These are phyloP conservation scores for Blyttiomyces sp. DNA, from an alignment of 371 early-diverging fungal genomes.

Conservation along the genomic window DNA sequence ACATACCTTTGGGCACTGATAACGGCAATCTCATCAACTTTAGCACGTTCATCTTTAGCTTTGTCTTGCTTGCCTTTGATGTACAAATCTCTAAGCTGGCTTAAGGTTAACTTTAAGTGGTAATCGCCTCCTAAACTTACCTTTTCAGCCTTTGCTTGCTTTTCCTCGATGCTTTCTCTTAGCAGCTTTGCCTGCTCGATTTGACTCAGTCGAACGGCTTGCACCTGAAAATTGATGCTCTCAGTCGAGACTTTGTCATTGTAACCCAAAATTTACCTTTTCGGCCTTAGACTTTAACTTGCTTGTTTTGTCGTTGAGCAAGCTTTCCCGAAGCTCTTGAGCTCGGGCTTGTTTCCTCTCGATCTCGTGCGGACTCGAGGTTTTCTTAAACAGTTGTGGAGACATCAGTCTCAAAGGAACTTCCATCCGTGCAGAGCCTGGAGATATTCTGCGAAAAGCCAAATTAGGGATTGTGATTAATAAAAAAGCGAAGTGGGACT, in stretches of 20 bases:
- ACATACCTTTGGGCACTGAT: slow-evolving; percentile 1
- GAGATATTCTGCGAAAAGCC: neutral
- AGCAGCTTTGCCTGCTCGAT: slow-evolving; percentile 19
- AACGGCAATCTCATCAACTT: slow-evolving; percentile 23
- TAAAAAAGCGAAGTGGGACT: neutral
- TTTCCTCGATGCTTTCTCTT: slow-evolving; percentile 27
- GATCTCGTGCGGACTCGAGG: slow-evolving; percentile 4
- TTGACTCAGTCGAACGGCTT: slow-evolving; percentile 3
- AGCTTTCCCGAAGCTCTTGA: slow-evolving; percentile 17
- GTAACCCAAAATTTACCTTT: slow-evolving; percentile 1
- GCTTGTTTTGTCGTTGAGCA: slow-evolving; percentile 17
- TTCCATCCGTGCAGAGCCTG: slow-evolving; percentile 5
- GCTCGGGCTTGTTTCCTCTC: slow-evolving; percentile 22
- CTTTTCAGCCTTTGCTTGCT: slow-evolving; percentile 33
- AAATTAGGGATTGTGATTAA: neutral
- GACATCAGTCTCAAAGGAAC: slow-evolving; percentile 9
- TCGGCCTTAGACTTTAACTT: slow-evolving; percentile 17
- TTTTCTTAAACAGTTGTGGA: slow-evolving; percentile 5
- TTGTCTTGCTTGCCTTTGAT: slow-evolving; percentile 25
- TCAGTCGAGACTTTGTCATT: neutral
- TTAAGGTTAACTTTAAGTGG: neutral
- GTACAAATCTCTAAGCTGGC: slow-evolving; percentile 15
- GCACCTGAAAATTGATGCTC: neutral
- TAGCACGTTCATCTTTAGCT: slow-evolving; percentile 28
- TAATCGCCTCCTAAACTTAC: neutral